These are phyloP conservation scores for Apophysomyces variabilis DNA, from an alignment of 371 early-diverging fungal species.

Conservation along the genomic window DNA sequence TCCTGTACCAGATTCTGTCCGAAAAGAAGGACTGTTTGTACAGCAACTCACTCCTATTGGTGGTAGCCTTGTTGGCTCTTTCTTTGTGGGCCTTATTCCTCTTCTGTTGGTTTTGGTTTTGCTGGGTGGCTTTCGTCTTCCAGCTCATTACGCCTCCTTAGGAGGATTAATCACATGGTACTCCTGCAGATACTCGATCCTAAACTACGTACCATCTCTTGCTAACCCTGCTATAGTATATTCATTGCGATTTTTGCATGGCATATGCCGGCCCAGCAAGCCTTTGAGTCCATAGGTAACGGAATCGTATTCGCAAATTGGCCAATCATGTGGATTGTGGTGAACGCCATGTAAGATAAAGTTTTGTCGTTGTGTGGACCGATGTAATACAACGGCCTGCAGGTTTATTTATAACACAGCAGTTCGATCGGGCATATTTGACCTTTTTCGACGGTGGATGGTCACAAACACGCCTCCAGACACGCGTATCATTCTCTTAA, in stretches of 20 bases:
- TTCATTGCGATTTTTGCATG: slow-evolving; percentile 59
- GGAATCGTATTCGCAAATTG: slow-evolving; percentile 56
- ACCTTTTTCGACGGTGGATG: slow-evolving; percentile 55
- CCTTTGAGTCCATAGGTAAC: slow-evolving; percentile 45
- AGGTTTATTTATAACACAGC: slow-evolving; percentile 53
- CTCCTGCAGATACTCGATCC: background rate
- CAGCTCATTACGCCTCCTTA: slow-evolving; percentile 43
- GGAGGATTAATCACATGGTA: slow-evolving; percentile 46
- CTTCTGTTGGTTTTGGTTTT: slow-evolving; percentile 40
- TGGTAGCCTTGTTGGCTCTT: slow-evolving; percentile 48
- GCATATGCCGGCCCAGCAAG: slow-evolving; percentile 58
- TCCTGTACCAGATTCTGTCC: slow-evolving; percentile 25
- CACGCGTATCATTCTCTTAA: slow-evolving; percentile 44
- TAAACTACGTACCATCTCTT: background rate
- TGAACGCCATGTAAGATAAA: slow-evolving; percentile 47
- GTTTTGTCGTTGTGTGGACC: background rate
- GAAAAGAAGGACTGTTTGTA: slow-evolving; percentile 42
- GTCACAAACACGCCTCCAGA: slow-evolving; percentile 51
- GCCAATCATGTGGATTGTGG: slow-evolving; percentile 63
- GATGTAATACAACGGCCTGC: slow-evolving; percentile 1
- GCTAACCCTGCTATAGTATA: slow-evolving; percentile 32
- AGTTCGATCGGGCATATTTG: slow-evolving; percentile 50
- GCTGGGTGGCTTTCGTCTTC: slow-evolving; percentile 41
- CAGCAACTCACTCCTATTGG: slow-evolving; percentile 48
- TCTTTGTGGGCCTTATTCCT: slow-evolving; percentile 53